These are phyloP conservation scores for Fusarium haematococcum DNA, from an alignment of 2,329 filamentous ascomycete genomes.

Conservation along the genomic window DNA sequence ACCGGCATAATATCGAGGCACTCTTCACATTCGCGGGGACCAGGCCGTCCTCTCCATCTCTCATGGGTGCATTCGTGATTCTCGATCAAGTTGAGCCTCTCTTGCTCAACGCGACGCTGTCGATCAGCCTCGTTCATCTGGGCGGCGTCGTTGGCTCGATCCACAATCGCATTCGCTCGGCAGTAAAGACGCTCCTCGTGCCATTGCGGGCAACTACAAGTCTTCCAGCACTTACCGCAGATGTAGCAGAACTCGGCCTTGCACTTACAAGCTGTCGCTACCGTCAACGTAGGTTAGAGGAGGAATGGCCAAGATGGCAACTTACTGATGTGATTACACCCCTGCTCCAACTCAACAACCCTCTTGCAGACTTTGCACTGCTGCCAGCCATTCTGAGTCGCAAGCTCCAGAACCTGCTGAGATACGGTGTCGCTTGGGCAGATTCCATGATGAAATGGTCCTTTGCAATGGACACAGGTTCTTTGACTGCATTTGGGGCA, in stretches of 20 bases:
- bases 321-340: slow-evolving; percentile 70
- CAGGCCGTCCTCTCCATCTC: slow-evolving; percentile 51
- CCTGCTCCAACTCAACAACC: slow-evolving; percentile 60
- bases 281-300: not conserved
- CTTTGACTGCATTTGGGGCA: slow-evolving; percentile 57
- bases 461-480: slow-evolving; percentile 66
- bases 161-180: slow-evolving; percentile 49
- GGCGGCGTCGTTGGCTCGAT: slow-evolving; percentile 25
- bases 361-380: slow-evolving; percentile 58
- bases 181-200: slow-evolving; percentile 47
- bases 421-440: slow-evolving; percentile 59
- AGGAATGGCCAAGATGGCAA: slow-evolving; percentile 11
- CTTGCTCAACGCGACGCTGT: not conserved
- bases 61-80: slow-evolving; percentile 56
- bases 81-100: slow-evolving; percentile 13
- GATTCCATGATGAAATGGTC: slow-evolving; percentile 55
- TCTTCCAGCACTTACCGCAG: slow-evolving; percentile 58
- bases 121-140: not conserved
- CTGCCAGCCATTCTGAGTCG: slow-evolving; percentile 60
- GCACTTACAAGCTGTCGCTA: slow-evolving; percentile 56
- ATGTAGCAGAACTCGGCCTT: slow-evolving; percentile 61
- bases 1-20: slow-evolving; percentile 53
- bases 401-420: slow-evolving; percentile 55
- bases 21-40: slow-evolving; percentile 55
- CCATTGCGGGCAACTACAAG: slow-evolving; percentile 54